phyloP scores from a whole-genome alignment of 805 yeast genomes.

The Pichia nakasei region DNA sequence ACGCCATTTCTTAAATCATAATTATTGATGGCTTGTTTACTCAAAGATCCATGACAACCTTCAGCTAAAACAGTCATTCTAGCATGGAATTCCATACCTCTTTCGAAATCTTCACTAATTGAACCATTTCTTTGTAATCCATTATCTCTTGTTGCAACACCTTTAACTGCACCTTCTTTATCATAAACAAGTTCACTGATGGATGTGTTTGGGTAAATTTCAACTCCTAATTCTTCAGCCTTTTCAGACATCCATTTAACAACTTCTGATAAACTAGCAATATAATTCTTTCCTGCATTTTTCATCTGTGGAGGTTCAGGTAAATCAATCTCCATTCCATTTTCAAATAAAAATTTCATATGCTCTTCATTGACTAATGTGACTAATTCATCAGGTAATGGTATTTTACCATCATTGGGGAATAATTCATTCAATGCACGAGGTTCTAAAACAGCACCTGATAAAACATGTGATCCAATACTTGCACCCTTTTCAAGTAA shows the following conservation, averaged over 20 bases:
- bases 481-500: conserved; percentile 90
- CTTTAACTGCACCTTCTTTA: conserved; percentile 55
- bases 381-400: conserved; percentile 67
- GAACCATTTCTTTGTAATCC: conserved; percentile 70
- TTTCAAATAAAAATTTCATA: conserved; percentile 59
- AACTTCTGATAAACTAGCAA: conserved; percentile 74
- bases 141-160: conserved; percentile 91
- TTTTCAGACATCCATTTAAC: conserved; percentile 74
- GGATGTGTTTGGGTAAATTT: conserved; percentile 82
- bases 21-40: conserved; percentile 65
- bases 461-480: conserved; percentile 84
- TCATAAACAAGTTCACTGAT: conserved; percentile 71
- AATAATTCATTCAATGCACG: conserved; percentile 76
- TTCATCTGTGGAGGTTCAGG: conserved; percentile 93
- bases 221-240: conserved; percentile 93
- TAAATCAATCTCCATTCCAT: conserved; percentile 47
- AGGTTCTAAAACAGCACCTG: conserved; percentile 94
- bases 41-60: conserved; percentile 96
- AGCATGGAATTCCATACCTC: conserved; percentile 96
- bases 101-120: conserved; percentile 72
- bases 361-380: conserved; percentile 71
- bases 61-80: conserved; percentile 86
- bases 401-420: conserved; percentile 52
- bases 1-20: conserved; percentile 57
- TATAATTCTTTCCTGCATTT: conserved; percentile 73